Percentiles rank a stretch among this genome's conserved stretches.
Evolutionary conservation across 345 rosid species (phyloP).

Genomic region (Hibiscus syriacus): DNA sequence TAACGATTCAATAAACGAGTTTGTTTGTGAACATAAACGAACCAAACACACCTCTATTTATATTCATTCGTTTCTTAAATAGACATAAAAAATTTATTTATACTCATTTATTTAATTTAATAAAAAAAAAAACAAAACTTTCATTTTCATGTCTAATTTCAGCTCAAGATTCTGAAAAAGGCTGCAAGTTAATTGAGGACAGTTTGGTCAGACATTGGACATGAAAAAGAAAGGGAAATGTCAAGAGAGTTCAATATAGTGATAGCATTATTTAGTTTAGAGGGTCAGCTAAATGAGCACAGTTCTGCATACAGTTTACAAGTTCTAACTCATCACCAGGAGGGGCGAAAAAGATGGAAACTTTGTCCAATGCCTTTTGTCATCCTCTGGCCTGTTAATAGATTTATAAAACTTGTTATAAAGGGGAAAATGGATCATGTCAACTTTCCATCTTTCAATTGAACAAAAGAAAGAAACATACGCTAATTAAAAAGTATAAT

Average conservation of each 20-base stretch:
- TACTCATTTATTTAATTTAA: too few species aligned
- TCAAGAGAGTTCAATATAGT: background rate
- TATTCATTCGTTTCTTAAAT: too few species aligned
- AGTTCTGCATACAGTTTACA: background rate
- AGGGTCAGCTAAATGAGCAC: slow-evolving; percentile 3
- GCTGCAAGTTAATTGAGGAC: slow-evolving; percentile 34
- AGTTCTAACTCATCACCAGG: slow-evolving; percentile 34
- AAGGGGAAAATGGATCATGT: background rate
- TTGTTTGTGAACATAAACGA: too few species aligned
- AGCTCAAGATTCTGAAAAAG: slow-evolving; percentile 93
- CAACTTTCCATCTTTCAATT: background rate
- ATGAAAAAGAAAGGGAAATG: background rate
- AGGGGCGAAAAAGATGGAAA: slow-evolving; percentile 70
- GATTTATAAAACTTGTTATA: background rate
- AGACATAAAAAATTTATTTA: too few species aligned
- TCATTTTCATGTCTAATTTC: too few species aligned
- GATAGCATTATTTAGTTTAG: background rate
- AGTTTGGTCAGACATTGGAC: background rate
- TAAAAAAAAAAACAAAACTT: too few species aligned
- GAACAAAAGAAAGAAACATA: slow-evolving; percentile 22
- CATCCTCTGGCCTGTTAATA: slow-evolving; percentile 70
- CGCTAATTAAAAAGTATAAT: slow-evolving; percentile 80
- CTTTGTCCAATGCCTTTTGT: slow-evolving; percentile 84
- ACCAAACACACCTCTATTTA: too few species aligned
- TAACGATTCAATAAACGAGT: too few species aligned